These are phyloP conservation scores for Taphrina flavorubra DNA, from an alignment of 1,139 yeast genomes.

Conservation along the genomic window DNA sequence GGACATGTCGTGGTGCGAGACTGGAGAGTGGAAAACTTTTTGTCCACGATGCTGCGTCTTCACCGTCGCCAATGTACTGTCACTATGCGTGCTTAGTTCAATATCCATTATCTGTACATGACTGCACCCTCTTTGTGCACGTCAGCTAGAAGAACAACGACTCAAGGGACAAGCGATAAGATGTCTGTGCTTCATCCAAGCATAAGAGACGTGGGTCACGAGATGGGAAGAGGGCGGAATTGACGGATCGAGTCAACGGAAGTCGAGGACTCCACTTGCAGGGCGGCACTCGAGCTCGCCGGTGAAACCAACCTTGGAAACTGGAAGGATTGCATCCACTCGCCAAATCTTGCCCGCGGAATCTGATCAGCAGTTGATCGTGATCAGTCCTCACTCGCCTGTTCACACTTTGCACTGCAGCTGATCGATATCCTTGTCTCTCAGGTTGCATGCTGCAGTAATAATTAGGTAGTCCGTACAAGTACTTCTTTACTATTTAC, in stretches of 20 bases:
- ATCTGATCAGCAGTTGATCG: too few relatives aligned
- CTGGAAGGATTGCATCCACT: background rate
- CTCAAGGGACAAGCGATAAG: too few relatives aligned
- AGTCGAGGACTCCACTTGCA: background rate
- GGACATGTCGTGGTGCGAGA: too few relatives aligned
- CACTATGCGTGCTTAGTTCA: background rate
- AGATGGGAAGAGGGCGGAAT: constrained; percentile 3
- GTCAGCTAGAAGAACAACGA: too few relatives aligned
- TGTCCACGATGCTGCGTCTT: background rate
- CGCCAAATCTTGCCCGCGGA: too few relatives aligned
- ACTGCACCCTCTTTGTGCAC: too few relatives aligned
- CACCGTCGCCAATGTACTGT: background rate
- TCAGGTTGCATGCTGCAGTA: background rate
- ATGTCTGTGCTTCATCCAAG: too few relatives aligned
- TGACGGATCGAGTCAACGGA: background rate
- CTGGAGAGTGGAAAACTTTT: too few relatives aligned
- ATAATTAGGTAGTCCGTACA: too few relatives aligned
- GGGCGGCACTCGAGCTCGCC: background rate
- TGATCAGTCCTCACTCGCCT: background rate
- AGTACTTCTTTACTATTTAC: too few relatives aligned
- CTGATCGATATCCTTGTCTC: background rate
- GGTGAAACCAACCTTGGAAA: background rate
- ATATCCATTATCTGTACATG: background rate
- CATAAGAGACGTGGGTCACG: background rate
- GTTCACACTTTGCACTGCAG: background rate